Conservation (phyloP, 208 protist species). For the Trichomonas tenax region DNA sequence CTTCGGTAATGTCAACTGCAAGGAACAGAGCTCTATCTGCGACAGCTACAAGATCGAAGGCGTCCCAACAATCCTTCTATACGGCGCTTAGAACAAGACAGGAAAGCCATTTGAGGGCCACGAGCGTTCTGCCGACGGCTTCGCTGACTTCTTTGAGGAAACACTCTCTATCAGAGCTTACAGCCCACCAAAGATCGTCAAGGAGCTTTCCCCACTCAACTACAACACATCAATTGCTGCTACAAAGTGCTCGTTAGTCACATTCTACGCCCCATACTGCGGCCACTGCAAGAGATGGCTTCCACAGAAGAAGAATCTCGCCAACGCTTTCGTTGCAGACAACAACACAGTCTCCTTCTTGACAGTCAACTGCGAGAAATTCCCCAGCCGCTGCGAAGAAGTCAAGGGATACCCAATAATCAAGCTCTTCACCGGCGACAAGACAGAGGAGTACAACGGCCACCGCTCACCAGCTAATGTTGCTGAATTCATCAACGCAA, state of each 20-base stretch:
- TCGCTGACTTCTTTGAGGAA: neutral
- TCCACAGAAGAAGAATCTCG: neutral
- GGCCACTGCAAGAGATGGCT: neutral
- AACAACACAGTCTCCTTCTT: neutral
- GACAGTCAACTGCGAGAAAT: neutral
- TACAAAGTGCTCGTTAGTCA: neutral
- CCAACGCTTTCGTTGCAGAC: neutral
- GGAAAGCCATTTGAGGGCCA: neutral
- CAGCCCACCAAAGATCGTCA: neutral
- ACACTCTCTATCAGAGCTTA: neutral
- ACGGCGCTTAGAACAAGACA: neutral
- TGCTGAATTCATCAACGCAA: neutral
- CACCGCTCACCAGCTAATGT: neutral
- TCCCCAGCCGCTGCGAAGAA: neutral
- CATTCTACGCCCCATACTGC: slow-evolving; percentile 8
- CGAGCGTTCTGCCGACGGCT: neutral
- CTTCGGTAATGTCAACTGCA: neutral
- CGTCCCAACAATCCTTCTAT: neutral
- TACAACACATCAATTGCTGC: neutral
- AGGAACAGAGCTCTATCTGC: neutral
- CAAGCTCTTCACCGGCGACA: neutral
- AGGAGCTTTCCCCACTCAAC: neutral
- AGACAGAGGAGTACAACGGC: neutral
- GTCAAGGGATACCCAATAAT: neutral
- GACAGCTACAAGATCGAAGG: neutral